Evolutionary conservation across 2,329 filamentous ascomycete species (phyloP), one percentile per base, ranked within the genome.

Genomic region (Fusarium piperis): DNA sequence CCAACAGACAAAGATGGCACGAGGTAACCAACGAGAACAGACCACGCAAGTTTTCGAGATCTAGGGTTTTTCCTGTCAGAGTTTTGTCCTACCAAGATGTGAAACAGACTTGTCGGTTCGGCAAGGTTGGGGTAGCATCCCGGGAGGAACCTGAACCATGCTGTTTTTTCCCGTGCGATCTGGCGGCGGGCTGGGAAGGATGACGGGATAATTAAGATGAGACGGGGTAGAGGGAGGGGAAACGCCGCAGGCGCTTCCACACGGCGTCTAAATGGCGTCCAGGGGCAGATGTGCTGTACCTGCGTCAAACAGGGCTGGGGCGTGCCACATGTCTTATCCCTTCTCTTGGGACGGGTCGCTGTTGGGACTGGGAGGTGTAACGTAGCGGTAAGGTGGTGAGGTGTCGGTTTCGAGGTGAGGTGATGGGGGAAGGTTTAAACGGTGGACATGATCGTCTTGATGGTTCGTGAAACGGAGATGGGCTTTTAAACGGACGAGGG

Each of bases 181-280:
- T 44, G 20, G 20, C 39, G 20, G 20, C 59, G 38, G 59, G 62
- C 58, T 35, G 36, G 55, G 53, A 65, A 53, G 23, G 28, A 28
- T 39, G 48, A 61, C 55, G 58, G 33, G 33, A 23, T 20, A 35
- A 41, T 53, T 48, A 44, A 57, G 11, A 59, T 70, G 69, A 72
- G 65, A 70, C 65, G 56, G 56, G 65, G 57, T 46, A 9, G n/a
- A 44, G 44, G 13, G 18, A 16, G 30, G 30, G 30, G 28, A 48
- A 58, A 70, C 58, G 68, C 64, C 65, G 61, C 46, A 60, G 36
- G 55, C 20, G 51, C 52, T 61, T 56, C 62, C 41, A 38, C 23
- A 46, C 65, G 26, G 63, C 67, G 67, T 55, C 67, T 70, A 67
- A 44, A 33, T 53, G 57, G n/a, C 59, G 33, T 51, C 20, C 32